A percentile compares a stretch with the other conserved stretches of the same genome.
phyloP scores from a whole-genome alignment of 2,329 filamentous ascomycete species.

The Trichoderma endophyticum region DNA sequence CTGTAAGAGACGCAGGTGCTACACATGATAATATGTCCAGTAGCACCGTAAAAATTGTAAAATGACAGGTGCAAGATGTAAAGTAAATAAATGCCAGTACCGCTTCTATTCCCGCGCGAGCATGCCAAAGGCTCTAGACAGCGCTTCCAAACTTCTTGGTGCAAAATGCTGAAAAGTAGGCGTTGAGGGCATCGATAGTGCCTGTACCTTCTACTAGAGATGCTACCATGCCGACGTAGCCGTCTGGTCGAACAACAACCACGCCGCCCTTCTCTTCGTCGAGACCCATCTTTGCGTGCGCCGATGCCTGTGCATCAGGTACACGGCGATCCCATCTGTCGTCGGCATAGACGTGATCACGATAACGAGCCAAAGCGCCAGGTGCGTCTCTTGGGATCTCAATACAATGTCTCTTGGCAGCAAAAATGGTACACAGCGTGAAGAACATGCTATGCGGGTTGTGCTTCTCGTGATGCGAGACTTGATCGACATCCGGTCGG shows the following conservation, averaged over 20 bases:
- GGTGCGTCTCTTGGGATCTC: slow-evolving; percentile 72
- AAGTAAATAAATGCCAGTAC: neutral
- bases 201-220: slow-evolving; percentile 70
- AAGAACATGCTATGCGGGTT: slow-evolving; percentile 84
- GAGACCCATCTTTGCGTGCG: slow-evolving; percentile 84
- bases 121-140: slow-evolving; percentile 19
- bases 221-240: slow-evolving; percentile 77
- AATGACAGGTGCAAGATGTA: neutral
- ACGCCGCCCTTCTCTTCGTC: slow-evolving; percentile 71
- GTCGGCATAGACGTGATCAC: slow-evolving; percentile 82
- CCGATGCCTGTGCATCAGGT: slow-evolving; percentile 66
- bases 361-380: slow-evolving; percentile 67
- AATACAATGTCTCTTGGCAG: slow-evolving; percentile 62
- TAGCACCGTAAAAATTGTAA: neutral
- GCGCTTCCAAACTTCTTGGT: slow-evolving; percentile 53
- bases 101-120: neutral
- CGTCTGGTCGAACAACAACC: slow-evolving; percentile 81
- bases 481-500: slow-evolving; percentile 56
- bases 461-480: slow-evolving; percentile 75
- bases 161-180: slow-evolving; percentile 74
- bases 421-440: slow-evolving; percentile 74
- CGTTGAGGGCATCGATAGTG: slow-evolving; percentile 77
- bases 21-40: neutral
- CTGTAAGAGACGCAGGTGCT: neutral
- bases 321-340: slow-evolving; percentile 72